Evolutionary conservation across 2,329 filamentous ascomycete genomes (phyloP).

Genomic region (Colletotrichum coccodes): DNA sequence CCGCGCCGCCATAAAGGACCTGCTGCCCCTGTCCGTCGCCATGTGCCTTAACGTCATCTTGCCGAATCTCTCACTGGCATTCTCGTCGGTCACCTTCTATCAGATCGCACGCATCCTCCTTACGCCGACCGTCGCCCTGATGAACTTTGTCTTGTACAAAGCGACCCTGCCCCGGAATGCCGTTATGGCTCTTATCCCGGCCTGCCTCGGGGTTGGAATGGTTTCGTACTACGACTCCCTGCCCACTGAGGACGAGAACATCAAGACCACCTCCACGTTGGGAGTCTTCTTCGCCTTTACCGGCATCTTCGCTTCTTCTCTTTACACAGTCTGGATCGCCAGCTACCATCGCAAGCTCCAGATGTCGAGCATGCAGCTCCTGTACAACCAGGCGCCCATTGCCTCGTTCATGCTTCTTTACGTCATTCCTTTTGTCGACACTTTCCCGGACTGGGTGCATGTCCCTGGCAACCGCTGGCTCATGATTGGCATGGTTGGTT

Average conservation of each 20-base stretch:
- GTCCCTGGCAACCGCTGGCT: constrained; percentile 63
- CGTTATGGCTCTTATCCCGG: constrained; percentile 65
- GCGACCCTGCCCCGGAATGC: constrained; percentile 65
- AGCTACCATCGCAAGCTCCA: constrained; percentile 73
- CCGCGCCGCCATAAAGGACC: constrained; percentile 62
- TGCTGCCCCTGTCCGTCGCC: constrained; percentile 72
- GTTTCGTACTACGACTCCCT: constrained; percentile 77
- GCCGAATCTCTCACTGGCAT: constrained; percentile 74
- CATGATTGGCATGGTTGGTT: constrained; percentile 67
- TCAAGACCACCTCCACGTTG: constrained; percentile 65
- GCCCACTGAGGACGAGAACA: constrained; percentile 53
- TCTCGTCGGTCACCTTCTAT: constrained; percentile 76
- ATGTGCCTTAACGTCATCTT: constrained; percentile 78
- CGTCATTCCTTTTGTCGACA: constrained; percentile 73
- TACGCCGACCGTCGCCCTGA: constrained; percentile 71
- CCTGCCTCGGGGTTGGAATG: constrained; percentile 72
- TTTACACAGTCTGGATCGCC: constrained; percentile 77
- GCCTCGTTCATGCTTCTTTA: constrained; percentile 72
- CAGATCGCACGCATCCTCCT: constrained; percentile 75
- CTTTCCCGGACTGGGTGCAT: constrained; percentile 65
- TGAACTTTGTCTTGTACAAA: constrained; percentile 72
- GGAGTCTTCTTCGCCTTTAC: constrained; percentile 73
- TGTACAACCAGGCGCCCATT: constrained; percentile 75
- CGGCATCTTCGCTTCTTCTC: constrained; percentile 71
- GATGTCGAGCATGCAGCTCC: constrained; percentile 75